These are phyloP conservation scores for Aspergillus leporis DNA, from an alignment of 495 filamentous ascomycete genomes.

Conservation along the genomic window DNA sequence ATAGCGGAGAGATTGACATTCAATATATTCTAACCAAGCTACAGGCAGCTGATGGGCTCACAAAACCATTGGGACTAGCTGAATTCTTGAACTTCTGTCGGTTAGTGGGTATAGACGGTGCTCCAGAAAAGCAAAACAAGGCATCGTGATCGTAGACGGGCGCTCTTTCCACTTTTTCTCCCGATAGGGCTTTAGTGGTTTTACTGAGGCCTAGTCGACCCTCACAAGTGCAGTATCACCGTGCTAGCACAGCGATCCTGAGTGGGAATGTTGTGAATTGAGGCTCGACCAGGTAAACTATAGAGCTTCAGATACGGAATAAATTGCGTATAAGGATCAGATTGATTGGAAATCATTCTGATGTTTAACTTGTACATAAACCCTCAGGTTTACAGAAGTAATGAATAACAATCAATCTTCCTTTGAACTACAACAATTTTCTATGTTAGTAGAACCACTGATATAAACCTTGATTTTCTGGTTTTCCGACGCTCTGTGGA, in stretches of 20 bases:
- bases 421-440: too few species aligned
- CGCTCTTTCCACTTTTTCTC: conserved; percentile 21
- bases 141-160: conserved; percentile 11
- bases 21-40: conserved; percentile 20
- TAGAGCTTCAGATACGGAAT: too few species aligned
- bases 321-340: too few species aligned
- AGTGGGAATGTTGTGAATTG: conserved; percentile 6
- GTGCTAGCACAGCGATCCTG: conserved; percentile 22
- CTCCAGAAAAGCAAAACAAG: conserved; percentile 12
- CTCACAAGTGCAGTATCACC: conserved; percentile 18
- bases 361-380: too few species aligned
- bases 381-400: too few species aligned
- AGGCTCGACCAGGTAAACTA: not conserved
- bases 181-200: conserved; percentile 19
- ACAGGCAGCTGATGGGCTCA: conserved; percentile 21
- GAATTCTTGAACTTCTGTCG: conserved; percentile 8
- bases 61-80: conserved; percentile 17
- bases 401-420: too few species aligned
- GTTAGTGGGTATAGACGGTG: conserved; percentile 8
- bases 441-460: too few species aligned
- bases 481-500: not conserved
- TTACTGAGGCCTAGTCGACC: conserved; percentile 20
- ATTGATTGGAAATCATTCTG: too few species aligned
- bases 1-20: conserved; percentile 17
- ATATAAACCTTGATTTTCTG: not conserved